These are phyloP conservation scores for Corchorus olitorius DNA, from an alignment of 345 rosid species.

Conservation along the genomic window DNA sequence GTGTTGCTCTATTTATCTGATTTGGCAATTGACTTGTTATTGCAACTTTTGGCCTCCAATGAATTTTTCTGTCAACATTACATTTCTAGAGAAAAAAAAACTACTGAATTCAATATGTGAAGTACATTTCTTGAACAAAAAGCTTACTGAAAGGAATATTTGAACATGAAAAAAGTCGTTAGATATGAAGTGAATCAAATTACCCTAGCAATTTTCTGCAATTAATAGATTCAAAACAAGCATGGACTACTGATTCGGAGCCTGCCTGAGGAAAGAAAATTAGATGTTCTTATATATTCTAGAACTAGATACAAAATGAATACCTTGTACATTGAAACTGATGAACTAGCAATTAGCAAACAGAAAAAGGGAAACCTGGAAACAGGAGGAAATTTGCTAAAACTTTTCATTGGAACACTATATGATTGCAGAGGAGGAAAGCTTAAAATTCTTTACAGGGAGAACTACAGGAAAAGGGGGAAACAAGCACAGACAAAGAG, in stretches of 20 bases:
- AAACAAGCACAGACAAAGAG: background rate
- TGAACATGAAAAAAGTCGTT: background rate
- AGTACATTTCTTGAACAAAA: background rate
- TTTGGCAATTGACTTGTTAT: background rate
- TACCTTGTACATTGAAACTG: background rate
- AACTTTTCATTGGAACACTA: conserved; percentile 22
- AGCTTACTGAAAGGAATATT: background rate
- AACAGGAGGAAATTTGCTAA: conserved; percentile 7
- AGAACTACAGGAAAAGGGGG: conserved; percentile 12
- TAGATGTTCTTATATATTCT: background rate
- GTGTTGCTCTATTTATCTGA: background rate
- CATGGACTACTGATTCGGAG: background rate
- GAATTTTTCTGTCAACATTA: background rate
- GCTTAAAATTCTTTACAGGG: conserved; percentile 38
- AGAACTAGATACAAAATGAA: background rate
- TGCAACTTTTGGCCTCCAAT: background rate
- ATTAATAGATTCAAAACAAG: background rate
- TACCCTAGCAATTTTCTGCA: background rate
- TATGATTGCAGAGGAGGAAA: conserved; percentile 29
- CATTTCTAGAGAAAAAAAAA: background rate
- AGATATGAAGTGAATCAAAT: background rate
- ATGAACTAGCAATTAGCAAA: background rate
- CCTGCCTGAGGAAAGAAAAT: background rate
- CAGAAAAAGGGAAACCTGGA: background rate
- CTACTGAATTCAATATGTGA: background rate